These are phyloP conservation scores for Triadica sebifera DNA, from an alignment of 345 rosid species.

Conservation along the genomic window DNA sequence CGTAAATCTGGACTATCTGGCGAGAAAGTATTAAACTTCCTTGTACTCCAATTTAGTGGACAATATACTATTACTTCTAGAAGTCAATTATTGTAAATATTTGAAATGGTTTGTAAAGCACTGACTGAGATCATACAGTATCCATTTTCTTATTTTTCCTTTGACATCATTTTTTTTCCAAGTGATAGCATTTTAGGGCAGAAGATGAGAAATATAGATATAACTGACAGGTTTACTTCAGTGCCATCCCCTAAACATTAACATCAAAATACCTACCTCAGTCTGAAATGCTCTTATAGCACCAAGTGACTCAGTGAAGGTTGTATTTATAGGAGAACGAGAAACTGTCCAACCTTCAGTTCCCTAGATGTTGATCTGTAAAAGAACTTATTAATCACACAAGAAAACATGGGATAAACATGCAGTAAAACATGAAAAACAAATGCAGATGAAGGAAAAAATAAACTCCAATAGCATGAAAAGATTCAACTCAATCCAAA, in stretches of 20 bases:
- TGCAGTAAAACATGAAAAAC: background rate
- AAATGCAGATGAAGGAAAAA: background rate
- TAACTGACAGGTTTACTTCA: background rate
- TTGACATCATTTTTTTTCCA: background rate
- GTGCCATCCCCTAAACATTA: background rate
- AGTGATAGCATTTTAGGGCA: background rate
- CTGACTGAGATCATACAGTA: background rate
- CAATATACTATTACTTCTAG: background rate
- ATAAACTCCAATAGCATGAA: too few relatives aligned
- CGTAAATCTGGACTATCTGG: background rate
- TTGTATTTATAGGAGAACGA: constrained; percentile 86
- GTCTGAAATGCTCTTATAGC: constrained; percentile 87
- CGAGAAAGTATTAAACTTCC: background rate
- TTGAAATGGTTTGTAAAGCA: background rate
- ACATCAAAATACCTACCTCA: constrained; percentile 48
- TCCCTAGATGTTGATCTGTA: constrained; percentile 97
- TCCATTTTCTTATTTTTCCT: background rate
- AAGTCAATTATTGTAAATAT: background rate
- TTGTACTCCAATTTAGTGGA: background rate
- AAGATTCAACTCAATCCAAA: too few relatives aligned
- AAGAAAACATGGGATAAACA: background rate
- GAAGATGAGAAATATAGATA: background rate
- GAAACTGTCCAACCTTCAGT: constrained; percentile 83
- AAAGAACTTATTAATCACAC: constrained; percentile 43
- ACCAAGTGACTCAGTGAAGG: constrained; percentile 84